A percentile compares a stretch with the other conserved stretches of the same genome.
These are phyloP conservation scores for Persicaria tinctoria DNA, from an alignment of 148 eudicot species.

Conservation along the genomic window DNA sequence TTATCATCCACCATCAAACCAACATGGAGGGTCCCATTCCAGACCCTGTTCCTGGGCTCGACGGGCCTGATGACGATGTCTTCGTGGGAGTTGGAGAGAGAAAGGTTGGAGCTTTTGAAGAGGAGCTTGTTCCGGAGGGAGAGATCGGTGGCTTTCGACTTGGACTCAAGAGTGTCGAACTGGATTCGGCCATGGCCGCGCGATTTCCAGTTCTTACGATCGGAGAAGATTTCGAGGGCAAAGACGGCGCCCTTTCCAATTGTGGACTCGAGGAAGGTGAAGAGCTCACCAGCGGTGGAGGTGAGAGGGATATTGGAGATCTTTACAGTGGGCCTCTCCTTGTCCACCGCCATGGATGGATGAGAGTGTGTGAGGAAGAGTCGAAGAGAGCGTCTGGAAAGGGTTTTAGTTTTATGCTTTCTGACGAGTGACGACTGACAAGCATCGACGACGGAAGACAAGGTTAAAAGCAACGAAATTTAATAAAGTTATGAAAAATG, in stretches of 20 bases:
- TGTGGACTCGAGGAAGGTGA: slow-evolving; percentile 38
- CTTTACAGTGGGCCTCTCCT: slow-evolving; percentile 37
- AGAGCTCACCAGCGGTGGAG: slow-evolving; percentile 52
- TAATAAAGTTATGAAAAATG: too few relatives aligned
- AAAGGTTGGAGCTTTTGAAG: slow-evolving; percentile 45
- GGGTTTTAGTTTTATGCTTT: slow-evolving; percentile 4
- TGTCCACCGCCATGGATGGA: slow-evolving; percentile 31
- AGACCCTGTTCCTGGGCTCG: slow-evolving; percentile 36
- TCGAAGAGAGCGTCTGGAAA: slow-evolving; percentile 2
- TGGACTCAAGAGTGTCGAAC: slow-evolving; percentile 60
- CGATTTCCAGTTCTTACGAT: slow-evolving; percentile 75
- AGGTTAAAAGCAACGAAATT: too few relatives aligned
- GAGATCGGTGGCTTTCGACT: slow-evolving; percentile 32
- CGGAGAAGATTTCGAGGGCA: slow-evolving; percentile 70
- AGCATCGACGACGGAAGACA: not conserved
- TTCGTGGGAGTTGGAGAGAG: slow-evolving; percentile 36
- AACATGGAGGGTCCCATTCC: slow-evolving; percentile 37
- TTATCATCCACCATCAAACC: slow-evolving; percentile 49
- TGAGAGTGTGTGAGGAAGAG: not conserved
- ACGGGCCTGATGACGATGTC: slow-evolving; percentile 60
- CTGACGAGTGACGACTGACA: not conserved
- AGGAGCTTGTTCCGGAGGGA: slow-evolving; percentile 27
- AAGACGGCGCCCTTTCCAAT: slow-evolving; percentile 45
- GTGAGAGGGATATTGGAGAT: slow-evolving; percentile 66
- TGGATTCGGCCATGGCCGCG: slow-evolving; percentile 70